These are phyloP conservation scores for Hemisphaericaspora subhashii DNA, from an alignment of 1,139 yeast genomes.

Conservation along the genomic window DNA sequence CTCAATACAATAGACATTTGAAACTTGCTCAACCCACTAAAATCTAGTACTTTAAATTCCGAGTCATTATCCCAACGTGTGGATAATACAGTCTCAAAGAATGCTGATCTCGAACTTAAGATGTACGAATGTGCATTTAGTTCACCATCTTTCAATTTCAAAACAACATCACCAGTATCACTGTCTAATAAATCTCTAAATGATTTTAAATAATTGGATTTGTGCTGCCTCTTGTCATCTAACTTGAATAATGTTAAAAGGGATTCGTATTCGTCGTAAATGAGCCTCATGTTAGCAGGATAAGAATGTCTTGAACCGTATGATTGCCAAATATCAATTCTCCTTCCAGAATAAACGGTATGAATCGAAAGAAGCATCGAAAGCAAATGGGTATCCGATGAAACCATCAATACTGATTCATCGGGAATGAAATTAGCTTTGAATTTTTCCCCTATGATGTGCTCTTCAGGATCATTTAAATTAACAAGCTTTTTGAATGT, in stretches of 20 bases:
- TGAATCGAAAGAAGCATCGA: slow-evolving; percentile 35
- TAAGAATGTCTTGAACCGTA: slow-evolving; percentile 11
- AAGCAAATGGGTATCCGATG: slow-evolving; percentile 20
- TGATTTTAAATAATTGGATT: slow-evolving; percentile 2
- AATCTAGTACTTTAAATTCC: slow-evolving; percentile 27
- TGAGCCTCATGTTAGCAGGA: slow-evolving; percentile 11
- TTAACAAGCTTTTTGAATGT: slow-evolving; percentile 25
- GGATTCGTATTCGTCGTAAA: slow-evolving; percentile 11
- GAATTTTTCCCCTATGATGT: slow-evolving; percentile 20
- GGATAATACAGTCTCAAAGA: slow-evolving; percentile 61
- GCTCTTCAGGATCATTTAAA: slow-evolving; percentile 16
- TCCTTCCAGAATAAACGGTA: slow-evolving; percentile 33
- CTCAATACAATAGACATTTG: slow-evolving; percentile 54
- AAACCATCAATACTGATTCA: slow-evolving; percentile 18
- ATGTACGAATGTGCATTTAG: slow-evolving; percentile 50
- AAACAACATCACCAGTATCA: slow-evolving; percentile 23
- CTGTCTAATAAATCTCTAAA: slow-evolving; percentile 17
- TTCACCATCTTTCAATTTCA: slow-evolving; percentile 42
- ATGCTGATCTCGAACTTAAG: slow-evolving; percentile 57
- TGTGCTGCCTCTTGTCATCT: slow-evolving; percentile 1
- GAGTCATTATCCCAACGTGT: slow-evolving; percentile 46
- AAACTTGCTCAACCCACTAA: slow-evolving; percentile 41
- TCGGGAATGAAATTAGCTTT: slow-evolving; percentile 22
- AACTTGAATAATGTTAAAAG: slow-evolving; percentile 11
- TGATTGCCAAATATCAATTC: slow-evolving; percentile 14